Evolutionary conservation across 2,329 filamentous ascomycete genomes (phyloP), one percentile per base, ranked within the genome.

Genomic region (Paracorniculantispora psalliotae): DNA sequence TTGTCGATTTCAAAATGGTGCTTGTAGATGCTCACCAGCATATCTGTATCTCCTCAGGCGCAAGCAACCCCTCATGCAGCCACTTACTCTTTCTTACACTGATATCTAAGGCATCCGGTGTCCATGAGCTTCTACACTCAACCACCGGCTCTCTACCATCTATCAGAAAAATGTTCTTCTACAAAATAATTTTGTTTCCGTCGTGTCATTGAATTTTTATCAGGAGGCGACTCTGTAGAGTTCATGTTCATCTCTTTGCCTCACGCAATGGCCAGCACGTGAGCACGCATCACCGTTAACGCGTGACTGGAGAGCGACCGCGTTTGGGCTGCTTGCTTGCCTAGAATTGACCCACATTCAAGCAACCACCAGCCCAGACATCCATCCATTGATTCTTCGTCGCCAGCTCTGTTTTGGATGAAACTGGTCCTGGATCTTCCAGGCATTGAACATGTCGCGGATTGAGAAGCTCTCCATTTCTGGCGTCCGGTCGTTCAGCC

Each of bases 401-500:
- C 17, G 21, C 46, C 35, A 28, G 44, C 46, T 43, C 25, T 26
- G n/a, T 17, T 13, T 35, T 8, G 23, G 17, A 30, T 35, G 33
- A 25, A n/a, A 13, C 43, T 44, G 35, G 35, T 26, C 37, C 17
- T 43, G 25, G 13, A 5, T 4, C 41, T 9, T 59, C 63, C 57
- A 48, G 50, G 25, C 43, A 25, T 30, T n/a, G 67, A 71, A 50
- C 67, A 82, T 82, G 90, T 90, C 92, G 65, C 89, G 86, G 72
- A 92, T 97, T 67, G 91, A 96, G 70, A 96, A 92, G 71, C 84
- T 97, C 66, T 90, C 88, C 65, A 94, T 97, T 63, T 77, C 86
- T 70, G 93, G 92, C 65, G 75, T 84, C 65, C 91, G 93, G 66
- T 97, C 93, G 59, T 97, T 97, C 72, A 89, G 89, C 73, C 88